These are phyloP conservation scores for Alopecurus myosuroides DNA, from an alignment of 176 grass and related monocot genomes.

Conservation along the genomic window DNA sequence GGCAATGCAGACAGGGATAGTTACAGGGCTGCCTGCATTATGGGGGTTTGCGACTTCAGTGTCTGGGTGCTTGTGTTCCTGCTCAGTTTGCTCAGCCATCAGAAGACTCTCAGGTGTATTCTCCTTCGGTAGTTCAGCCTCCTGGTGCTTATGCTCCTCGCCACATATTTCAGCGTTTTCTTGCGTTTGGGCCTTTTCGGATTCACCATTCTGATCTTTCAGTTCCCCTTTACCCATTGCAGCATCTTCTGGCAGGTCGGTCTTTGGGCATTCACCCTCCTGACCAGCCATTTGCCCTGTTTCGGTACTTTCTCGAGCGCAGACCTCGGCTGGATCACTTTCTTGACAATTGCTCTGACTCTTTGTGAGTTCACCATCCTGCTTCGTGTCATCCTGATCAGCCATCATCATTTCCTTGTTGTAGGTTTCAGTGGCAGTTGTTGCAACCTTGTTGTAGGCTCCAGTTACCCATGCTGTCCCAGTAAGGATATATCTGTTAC, in stretches of 20 bases:
- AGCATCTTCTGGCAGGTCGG: not conserved
- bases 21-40: constrained; percentile 39
- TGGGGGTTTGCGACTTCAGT: constrained; percentile 18
- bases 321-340: not conserved
- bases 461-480: constrained; percentile 71
- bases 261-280: not conserved
- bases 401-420: constrained; percentile 42
- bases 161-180: not conserved
- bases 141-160: constrained; percentile 14
- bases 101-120: not conserved
- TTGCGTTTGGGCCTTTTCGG: not conserved
- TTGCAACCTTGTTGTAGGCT: constrained; percentile 71
- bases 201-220: constrained; percentile 9
- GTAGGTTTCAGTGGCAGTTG: constrained; percentile 29
- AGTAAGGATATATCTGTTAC: constrained; percentile 62
- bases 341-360: constrained; percentile 20
- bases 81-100: constrained; percentile 16
- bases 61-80: constrained; percentile 19
- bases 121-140: not conserved
- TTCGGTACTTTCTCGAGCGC: not conserved
- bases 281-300: not conserved
- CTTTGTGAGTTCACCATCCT: not conserved
- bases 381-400: constrained; percentile 25
- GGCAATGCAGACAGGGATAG: constrained; percentile 20
- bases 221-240: not conserved